These are phyloP conservation scores for Breviolum minutum DNA, from an alignment of 73 alveolate species.

Conservation along the genomic window DNA sequence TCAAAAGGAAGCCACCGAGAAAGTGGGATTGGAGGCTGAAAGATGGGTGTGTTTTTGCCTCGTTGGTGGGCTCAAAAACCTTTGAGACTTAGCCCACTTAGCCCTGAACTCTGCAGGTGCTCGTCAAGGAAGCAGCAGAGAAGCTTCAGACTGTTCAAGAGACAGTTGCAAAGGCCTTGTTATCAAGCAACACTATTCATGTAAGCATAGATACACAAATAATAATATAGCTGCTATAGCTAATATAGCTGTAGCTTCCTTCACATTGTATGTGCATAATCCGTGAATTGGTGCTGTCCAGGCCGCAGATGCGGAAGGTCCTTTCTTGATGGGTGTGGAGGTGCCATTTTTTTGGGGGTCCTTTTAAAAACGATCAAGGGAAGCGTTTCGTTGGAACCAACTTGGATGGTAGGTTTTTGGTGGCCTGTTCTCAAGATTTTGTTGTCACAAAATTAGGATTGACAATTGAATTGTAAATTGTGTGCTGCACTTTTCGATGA, in stretches of 20 bases:
- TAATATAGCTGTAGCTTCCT: too few species aligned
- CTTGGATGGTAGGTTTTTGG: neutral
- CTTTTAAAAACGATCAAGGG: neutral
- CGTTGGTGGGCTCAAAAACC: too few species aligned
- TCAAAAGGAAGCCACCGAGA: conserved; percentile 85
- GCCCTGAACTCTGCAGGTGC: conserved; percentile 5
- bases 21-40: conserved; percentile 57
- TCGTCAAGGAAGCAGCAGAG: conserved; percentile 40
- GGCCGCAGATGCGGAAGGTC: conserved; percentile 90
- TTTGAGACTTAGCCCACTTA: too few species aligned
- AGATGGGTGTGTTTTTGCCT: neutral
- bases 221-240: too few species aligned
- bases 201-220: too few species aligned
- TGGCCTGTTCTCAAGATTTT: neutral
- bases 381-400: neutral
- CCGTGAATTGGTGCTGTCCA: neutral
- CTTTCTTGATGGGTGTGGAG: conserved; percentile 92
- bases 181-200: too few species aligned
- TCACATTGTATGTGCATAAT: too few species aligned
- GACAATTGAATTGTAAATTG: neutral
- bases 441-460: neutral
- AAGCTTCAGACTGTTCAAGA: conserved; percentile 45
- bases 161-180: conserved; percentile 12
- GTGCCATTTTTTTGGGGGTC: neutral
- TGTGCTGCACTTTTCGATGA: neutral